phyloP scores from a whole-genome alignment of 345 rosid genomes.

The Excoecaria agallocha region DNA sequence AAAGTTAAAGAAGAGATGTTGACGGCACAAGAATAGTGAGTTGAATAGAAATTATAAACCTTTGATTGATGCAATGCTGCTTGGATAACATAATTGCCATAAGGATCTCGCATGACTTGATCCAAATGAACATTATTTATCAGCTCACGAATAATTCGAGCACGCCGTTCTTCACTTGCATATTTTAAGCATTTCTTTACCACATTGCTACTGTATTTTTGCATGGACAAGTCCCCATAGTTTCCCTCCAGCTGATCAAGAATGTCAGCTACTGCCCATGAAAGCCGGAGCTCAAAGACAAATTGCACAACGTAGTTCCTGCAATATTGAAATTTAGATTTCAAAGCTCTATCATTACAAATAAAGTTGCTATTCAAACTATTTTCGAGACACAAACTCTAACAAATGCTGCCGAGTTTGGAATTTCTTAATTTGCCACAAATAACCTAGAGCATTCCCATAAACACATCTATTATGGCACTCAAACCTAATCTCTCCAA shows the following conservation, averaged over 20 bases:
- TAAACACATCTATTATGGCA: no score
- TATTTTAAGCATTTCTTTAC: slow-evolving; percentile 75
- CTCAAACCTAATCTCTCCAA: not conserved
- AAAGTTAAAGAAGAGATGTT: not conserved
- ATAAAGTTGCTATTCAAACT: not conserved
- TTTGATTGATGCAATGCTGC: slow-evolving; percentile 66
- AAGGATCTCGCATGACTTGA: slow-evolving; percentile 82
- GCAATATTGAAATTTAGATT: slow-evolving; percentile 15
- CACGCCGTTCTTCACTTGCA: slow-evolving; percentile 46
- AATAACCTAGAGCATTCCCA: not conserved
- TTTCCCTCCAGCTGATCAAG: slow-evolving; percentile 64
- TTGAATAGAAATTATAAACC: slow-evolving; percentile 31
- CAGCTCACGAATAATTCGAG: slow-evolving; percentile 53
- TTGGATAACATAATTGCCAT: slow-evolving; percentile 79
- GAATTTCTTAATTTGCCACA: not conserved
- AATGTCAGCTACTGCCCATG: slow-evolving; percentile 50
- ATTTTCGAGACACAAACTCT: not conserved
- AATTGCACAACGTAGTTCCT: slow-evolving; percentile 82
- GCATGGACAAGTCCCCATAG: slow-evolving; percentile 73
- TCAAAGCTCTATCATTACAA: not conserved
- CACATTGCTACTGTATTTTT: slow-evolving; percentile 88
- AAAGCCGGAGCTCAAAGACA: slow-evolving; percentile 59
- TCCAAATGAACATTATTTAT: slow-evolving; percentile 51
- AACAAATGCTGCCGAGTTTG: not conserved
- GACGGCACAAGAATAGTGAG: not conserved